Evolutionary conservation across 768 basidiomycete species (phyloP), one percentile per base, ranked within the genome.

Genomic region (Russula sp.): DNA sequence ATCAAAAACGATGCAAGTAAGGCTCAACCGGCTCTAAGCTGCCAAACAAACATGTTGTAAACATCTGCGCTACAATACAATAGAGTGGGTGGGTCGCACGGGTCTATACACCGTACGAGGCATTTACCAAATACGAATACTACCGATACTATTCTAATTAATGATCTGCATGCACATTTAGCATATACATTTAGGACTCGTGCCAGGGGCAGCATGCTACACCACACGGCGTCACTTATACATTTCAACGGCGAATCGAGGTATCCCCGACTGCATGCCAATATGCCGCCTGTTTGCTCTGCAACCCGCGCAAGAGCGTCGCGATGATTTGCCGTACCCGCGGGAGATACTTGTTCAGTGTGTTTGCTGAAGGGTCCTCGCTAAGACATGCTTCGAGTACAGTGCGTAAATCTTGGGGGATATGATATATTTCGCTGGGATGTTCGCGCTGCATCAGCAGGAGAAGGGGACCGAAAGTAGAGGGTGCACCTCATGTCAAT

Each of bases 401-500:
- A 3, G 67, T 47, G 36, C 78, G 75, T 3, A 80, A 71, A 32
- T 73, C 72, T 9, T 70, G 65, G 7, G 77, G 75, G 42, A 77
- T 71, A n/a, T 70, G 63, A 59, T 71, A 73, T 6, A 79, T 67
- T 47, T 80, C 78, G 60, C 78, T 79, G 64, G 8, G 58, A 53
- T 32, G 32, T 14, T 46, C 36, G 8, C 11, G 47, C 18, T 16
- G 45, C 55, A 57, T 69, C 13, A 58, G n/a, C 43, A 8, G 16
- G 38, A 22, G 58, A 11, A 42, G 32, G 20, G 9, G 11, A 43
- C 36, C 22, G 11, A 7, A 39, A 36, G 35, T 7, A 36, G 49
- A 29, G 11, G 7, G 68, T 74, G 51, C 65, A 93, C 95, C 79
- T 85, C 68, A 94, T 83, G 63, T 86, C 81, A 64, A 98, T 90